phyloP scores from a whole-genome alignment of 352 stramenopile species.

The Phytophthora colocasiae region DNA sequence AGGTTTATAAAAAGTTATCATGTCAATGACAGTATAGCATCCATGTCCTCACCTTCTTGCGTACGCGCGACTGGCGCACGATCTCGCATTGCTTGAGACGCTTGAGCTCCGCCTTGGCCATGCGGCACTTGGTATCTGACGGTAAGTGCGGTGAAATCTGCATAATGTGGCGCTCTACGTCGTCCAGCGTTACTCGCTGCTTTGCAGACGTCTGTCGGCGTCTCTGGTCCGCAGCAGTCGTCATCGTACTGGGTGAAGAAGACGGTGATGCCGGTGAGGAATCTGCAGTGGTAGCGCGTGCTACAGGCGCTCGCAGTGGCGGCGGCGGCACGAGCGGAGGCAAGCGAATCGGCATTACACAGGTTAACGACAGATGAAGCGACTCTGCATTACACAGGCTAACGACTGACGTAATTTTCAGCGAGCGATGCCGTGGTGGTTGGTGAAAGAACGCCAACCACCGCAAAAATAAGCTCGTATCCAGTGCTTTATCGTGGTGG shows the following conservation, averaged over 20 bases:
- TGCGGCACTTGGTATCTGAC: constrained; percentile 49
- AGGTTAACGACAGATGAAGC: neutral
- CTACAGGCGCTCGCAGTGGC: neutral
- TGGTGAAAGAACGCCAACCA: too few species aligned
- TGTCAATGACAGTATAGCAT: neutral
- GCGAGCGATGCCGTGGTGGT: too few species aligned
- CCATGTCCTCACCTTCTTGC: constrained; percentile 60
- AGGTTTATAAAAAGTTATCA: neutral
- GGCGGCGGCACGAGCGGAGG: neutral
- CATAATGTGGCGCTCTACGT: constrained; percentile 65
- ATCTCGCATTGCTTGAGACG: constrained; percentile 83
- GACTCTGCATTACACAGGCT: too few species aligned
- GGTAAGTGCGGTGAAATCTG: constrained; percentile 51
- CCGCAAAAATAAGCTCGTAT: too few species aligned
- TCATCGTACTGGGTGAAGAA: neutral
- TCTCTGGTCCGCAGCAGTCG: constrained; percentile 3
- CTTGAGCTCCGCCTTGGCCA: constrained; percentile 75
- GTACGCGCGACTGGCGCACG: constrained; percentile 78
- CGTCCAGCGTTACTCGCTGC: constrained; percentile 55
- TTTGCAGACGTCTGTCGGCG: constrained; percentile 29
- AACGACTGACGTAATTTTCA: too few species aligned
- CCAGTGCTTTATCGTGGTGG: too few species aligned
- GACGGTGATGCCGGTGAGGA: neutral
- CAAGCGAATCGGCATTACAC: constrained; percentile 3
- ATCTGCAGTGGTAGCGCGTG: neutral